A percentile compares a stretch with the other conserved stretches of the same genome.
These are phyloP conservation scores for Spergularia marina DNA, from an alignment of 148 eudicot genomes.

Conservation along the genomic window DNA sequence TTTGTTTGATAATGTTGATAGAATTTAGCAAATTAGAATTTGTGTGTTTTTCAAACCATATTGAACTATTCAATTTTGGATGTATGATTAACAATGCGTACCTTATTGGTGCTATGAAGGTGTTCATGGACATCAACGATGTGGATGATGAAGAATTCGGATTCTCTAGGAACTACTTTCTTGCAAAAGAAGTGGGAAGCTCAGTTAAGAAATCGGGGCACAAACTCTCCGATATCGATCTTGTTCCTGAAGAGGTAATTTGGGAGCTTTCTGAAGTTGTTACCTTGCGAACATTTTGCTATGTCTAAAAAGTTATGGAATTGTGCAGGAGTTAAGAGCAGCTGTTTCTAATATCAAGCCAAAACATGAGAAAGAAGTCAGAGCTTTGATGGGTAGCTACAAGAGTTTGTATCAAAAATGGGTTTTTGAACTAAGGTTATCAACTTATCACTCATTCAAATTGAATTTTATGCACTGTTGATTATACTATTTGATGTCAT, in stretches of 20 bases:
- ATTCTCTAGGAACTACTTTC: slow-evolving; percentile 82
- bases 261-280: background rate
- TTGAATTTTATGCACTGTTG: slow-evolving; percentile 2
- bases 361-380: slow-evolving; percentile 77
- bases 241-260: slow-evolving; percentile 78
- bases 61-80: background rate
- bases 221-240: slow-evolving; percentile 72
- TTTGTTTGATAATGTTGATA: background rate
- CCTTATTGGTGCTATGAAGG: slow-evolving; percentile 7
- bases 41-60: background rate
- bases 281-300: background rate
- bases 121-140: slow-evolving; percentile 55
- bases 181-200: slow-evolving; percentile 68
- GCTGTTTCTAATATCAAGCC: slow-evolving; percentile 59
- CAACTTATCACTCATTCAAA: background rate
- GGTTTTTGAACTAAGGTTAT: slow-evolving; percentile 71
- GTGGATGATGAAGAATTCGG: slow-evolving; percentile 72
- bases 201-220: slow-evolving; percentile 63
- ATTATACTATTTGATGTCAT: too few relatives aligned
- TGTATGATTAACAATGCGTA: background rate
- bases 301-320: background rate
- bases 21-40: background rate
- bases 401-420: slow-evolving; percentile 58
- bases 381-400: slow-evolving; percentile 50
- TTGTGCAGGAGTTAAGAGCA: slow-evolving; percentile 67